Evolutionary conservation across 1,139 yeast species (phyloP).

Genomic region (Lodderomyces orthopsilosis): DNA sequence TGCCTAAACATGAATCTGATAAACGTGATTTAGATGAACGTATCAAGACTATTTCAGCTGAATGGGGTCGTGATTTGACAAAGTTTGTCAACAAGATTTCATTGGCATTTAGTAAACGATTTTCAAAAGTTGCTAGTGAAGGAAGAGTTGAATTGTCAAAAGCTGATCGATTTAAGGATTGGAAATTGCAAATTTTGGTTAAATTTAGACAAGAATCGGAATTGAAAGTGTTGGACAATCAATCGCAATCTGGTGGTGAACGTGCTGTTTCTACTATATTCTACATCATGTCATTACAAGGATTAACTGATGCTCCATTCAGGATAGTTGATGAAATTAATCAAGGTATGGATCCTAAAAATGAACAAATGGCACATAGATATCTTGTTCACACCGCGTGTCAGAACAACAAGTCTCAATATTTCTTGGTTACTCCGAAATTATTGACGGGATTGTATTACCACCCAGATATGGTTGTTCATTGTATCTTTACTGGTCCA

Average conservation of each 20-base stretch:
- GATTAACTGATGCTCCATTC: constrained; percentile 87
- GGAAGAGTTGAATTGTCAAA: constrained; percentile 70
- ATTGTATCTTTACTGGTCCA: constrained; percentile 78
- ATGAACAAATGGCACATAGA: constrained; percentile 84
- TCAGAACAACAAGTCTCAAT: constrained; percentile 60
- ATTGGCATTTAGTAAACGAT: constrained; percentile 59
- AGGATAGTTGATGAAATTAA: constrained; percentile 97
- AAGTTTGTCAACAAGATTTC: constrained; percentile 54
- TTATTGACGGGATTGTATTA: constrained; percentile 75
- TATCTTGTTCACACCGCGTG: constrained; percentile 87
- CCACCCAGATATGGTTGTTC: constrained; percentile 79
- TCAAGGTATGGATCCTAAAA: constrained; percentile 97
- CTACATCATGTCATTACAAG: constrained; percentile 87
- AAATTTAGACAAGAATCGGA: constrained; percentile 78
- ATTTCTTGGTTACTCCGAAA: constrained; percentile 91
- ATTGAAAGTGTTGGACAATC: constrained; percentile 70
- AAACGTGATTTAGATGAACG: constrained; percentile 27
- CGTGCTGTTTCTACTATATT: constrained; percentile 92
- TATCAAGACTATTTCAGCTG: constrained; percentile 36
- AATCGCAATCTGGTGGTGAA: constrained; percentile 97
- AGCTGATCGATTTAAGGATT: constrained; percentile 58
- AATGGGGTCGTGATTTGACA: constrained; percentile 62
- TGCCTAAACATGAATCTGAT: constrained; percentile 33
- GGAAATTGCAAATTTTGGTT: constrained; percentile 84
- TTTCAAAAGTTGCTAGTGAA: constrained; percentile 75